Percentiles rank a stretch among this genome's conserved stretches.
Evolutionary conservation across 768 basidiomycete species (phyloP).

Genomic region (Strobilomyces echinocephalus): DNA sequence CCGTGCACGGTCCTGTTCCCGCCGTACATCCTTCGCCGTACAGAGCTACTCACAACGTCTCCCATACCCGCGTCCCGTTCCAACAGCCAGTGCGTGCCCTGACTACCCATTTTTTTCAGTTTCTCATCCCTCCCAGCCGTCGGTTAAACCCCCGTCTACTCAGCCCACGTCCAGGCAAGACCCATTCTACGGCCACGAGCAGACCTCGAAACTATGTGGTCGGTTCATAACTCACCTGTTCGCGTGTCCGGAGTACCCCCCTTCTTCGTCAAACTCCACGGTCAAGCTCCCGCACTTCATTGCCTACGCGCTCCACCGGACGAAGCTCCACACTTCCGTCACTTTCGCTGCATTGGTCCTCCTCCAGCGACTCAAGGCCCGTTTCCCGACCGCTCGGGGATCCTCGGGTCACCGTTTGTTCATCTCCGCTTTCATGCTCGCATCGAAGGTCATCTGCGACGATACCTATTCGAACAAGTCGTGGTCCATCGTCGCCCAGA

Average conservation of each 20-base stretch:
- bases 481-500: constrained; percentile 87
- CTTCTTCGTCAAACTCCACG: constrained; percentile 32
- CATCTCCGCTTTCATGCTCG: constrained; percentile 71
- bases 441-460: constrained; percentile 82
- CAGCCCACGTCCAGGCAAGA: constrained; percentile 26
- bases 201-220: constrained; percentile 60
- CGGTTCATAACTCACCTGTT: constrained; percentile 84
- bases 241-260: constrained; percentile 79
- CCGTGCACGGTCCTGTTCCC: constrained; percentile 29
- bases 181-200: constrained; percentile 59
- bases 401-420: constrained; percentile 70
- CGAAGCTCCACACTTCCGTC: constrained; percentile 55
- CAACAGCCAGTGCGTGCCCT: constrained; percentile 22
- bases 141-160: constrained; percentile 28
- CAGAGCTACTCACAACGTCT: constrained; percentile 13
- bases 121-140: constrained; percentile 18
- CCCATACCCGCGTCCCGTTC: constrained; percentile 26
- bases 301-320: constrained; percentile 65
- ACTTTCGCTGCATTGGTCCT: constrained; percentile 40
- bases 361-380: constrained; percentile 60
- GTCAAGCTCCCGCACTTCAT: constrained; percentile 53
- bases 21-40: constrained; percentile 29
- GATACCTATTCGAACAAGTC: constrained; percentile 93
- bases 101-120: no score
- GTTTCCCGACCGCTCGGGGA: constrained; percentile 73